Percentiles rank a stretch among this genome's conserved stretches.
Evolutionary conservation across 169 alveolate species (phyloP).

Genomic region (Besnoitia besnoiti): DNA sequence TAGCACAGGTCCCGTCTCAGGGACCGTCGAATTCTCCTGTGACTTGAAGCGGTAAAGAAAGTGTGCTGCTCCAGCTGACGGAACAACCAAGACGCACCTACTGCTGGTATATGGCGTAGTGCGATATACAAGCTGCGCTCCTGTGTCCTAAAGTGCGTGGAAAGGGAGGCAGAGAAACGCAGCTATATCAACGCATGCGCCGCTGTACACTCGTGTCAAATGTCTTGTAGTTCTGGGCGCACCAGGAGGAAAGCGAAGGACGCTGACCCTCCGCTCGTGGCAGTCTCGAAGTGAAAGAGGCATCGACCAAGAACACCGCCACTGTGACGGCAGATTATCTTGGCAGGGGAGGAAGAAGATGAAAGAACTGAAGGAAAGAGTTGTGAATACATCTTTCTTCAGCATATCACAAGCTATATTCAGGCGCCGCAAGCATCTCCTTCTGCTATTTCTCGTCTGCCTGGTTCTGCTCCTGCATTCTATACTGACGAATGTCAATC

Average conservation of each 20-base stretch:
- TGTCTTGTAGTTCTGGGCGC: not conserved
- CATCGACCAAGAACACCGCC: not conserved
- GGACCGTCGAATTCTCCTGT: no score
- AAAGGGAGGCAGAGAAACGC: no score
- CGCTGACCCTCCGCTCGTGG: not conserved
- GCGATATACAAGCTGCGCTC: no score
- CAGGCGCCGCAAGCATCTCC: not conserved
- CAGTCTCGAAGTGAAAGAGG: not conserved
- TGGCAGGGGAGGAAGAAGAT: not conserved
- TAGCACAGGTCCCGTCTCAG: no score
- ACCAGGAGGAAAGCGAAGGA: not conserved
- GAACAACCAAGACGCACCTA: no score
- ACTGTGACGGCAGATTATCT: not conserved
- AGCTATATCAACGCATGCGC: no score
- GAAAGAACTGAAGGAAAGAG: constrained; percentile 1
- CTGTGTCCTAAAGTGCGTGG: no score
- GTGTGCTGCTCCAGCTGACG: no score
- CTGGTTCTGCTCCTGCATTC: constrained; percentile 17
- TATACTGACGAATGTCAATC: not conserved
- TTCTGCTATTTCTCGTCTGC: constrained; percentile 15
- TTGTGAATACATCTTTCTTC: constrained; percentile 6
- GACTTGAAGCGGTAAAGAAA: no score
- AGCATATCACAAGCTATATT: constrained; percentile 31
- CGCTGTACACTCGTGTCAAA: not conserved
- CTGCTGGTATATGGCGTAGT: no score